Conservation (phyloP, 2,329 filamentous ascomycete genomes). For the Sporothrix dimorphospora region DNA sequence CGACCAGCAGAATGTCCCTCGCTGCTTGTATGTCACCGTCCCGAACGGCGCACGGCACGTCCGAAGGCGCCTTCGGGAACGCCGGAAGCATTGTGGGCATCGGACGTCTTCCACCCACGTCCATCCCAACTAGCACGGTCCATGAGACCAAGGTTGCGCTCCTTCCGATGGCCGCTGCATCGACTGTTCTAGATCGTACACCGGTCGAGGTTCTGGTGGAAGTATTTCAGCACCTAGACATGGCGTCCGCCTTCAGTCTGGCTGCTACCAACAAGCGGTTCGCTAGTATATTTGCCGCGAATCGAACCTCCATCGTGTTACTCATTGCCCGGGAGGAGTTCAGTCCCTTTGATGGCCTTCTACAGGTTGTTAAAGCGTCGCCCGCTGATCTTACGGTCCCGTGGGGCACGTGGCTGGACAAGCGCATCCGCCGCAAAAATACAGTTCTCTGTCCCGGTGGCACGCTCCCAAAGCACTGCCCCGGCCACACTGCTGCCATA, state of each 20-base stretch:
- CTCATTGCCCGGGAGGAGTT: constrained; percentile 48
- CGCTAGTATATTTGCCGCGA: constrained; percentile 46
- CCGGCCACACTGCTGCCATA: constrained; percentile 12
- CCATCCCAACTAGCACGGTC: background rate
- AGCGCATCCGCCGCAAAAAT: constrained; percentile 45
- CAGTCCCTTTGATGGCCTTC: constrained; percentile 50
- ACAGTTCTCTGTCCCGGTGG: constrained; percentile 33
- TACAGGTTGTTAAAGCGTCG: constrained; percentile 52
- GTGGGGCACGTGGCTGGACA: constrained; percentile 45
- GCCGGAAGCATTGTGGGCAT: background rate
- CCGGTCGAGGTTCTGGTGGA: constrained; percentile 55
- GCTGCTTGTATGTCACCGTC: constrained; percentile 27
- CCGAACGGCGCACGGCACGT: constrained; percentile 1
- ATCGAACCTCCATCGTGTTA: constrained; percentile 49
- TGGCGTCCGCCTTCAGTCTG: constrained; percentile 47
- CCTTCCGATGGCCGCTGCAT: constrained; percentile 30
- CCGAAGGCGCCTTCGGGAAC: background rate
- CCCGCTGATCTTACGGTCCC: constrained; percentile 42
- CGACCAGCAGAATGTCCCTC: constrained; percentile 25
- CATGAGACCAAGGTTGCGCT: background rate
- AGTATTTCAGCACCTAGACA: constrained; percentile 51
- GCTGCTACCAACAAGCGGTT: constrained; percentile 46
- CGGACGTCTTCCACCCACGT: background rate
- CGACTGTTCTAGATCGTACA: constrained; percentile 36
- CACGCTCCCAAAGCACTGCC: constrained; percentile 25